Evolutionary conservation across 78 protist genomes (phyloP).

Genomic region (Dictyostelium firmibasis): DNA sequence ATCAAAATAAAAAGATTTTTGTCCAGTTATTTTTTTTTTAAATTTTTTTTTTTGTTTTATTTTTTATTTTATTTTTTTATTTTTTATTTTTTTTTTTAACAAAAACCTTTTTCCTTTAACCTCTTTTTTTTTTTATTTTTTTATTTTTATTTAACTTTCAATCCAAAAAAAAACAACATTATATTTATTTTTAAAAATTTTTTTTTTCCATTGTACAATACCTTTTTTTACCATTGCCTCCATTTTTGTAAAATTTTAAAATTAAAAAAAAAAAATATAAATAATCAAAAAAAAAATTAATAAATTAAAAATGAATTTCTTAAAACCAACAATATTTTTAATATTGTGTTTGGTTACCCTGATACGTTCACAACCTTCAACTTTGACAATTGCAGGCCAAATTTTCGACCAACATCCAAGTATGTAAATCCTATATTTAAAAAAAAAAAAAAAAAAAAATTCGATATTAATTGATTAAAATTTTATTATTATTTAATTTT

Average conservation of each 20-base stretch:
- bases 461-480: not conserved
- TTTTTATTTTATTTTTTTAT: too few relatives aligned
- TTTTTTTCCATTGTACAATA: not conserved
- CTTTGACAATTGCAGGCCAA: not conserved
- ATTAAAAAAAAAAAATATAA: too few relatives aligned
- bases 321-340: not conserved
- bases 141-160: not conserved
- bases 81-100: too few relatives aligned
- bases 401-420: conserved; percentile 27
- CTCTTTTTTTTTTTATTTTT: too few relatives aligned
- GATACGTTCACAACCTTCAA: not conserved
- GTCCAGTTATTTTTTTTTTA: not conserved
- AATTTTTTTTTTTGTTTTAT: too few relatives aligned
- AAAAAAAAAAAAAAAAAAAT: not conserved
- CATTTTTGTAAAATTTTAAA: too few relatives aligned
- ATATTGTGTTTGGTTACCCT: not conserved
- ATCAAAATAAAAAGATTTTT: too few relatives aligned
- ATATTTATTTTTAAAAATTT: too few relatives aligned
- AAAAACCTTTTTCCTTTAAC: too few relatives aligned
- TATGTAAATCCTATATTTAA: too few relatives aligned
- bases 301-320: not conserved
- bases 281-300: too few relatives aligned
- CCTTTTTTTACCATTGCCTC: not conserved
- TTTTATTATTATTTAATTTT: too few relatives aligned
- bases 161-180: not conserved